phyloP scores from a whole-genome alignment of 176 grass and related monocot species.

The Bolboschoenus planiculmis region DNA sequence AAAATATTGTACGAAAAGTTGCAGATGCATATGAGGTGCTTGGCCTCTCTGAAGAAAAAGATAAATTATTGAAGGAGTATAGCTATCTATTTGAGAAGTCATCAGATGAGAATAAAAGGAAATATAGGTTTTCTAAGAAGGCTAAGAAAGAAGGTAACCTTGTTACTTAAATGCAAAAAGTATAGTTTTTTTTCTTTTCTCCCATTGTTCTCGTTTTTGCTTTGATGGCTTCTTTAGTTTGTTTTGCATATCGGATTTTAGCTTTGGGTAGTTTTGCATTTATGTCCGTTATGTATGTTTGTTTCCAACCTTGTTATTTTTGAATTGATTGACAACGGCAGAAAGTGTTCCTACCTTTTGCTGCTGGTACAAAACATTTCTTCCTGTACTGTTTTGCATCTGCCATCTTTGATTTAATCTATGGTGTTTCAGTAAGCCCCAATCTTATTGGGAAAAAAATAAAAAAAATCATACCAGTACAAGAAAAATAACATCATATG shows the following conservation, averaged over 20 bases:
- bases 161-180: not conserved
- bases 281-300: not conserved
- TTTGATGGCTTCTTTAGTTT: not conserved
- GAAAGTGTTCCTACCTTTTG: not conserved
- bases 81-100: slow-evolving; percentile 39
- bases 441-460: not conserved
- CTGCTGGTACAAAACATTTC: not conserved
- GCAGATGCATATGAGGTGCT: slow-evolving; percentile 81
- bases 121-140: slow-evolving; percentile 29
- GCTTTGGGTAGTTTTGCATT: not conserved
- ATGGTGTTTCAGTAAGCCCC: not conserved
- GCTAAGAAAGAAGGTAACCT: slow-evolving; percentile 8
- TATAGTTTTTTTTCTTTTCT: not conserved
- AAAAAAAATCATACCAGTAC: not conserved
- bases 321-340: not conserved
- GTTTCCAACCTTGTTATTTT: not conserved
- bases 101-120: slow-evolving; percentile 33
- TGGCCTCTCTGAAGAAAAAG: slow-evolving; percentile 65
- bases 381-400: not conserved
- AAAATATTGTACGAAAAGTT: slow-evolving; percentile 64
- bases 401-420: not conserved
- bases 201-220: not conserved
- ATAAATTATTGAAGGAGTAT: slow-evolving; percentile 55
- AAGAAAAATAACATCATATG: not conserved
- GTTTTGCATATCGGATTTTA: not conserved